Percentiles rank a stretch among this genome's conserved stretches.
Evolutionary conservation across 352 stramenopile species (phyloP).

Genomic region (Pythium diclinum): DNA sequence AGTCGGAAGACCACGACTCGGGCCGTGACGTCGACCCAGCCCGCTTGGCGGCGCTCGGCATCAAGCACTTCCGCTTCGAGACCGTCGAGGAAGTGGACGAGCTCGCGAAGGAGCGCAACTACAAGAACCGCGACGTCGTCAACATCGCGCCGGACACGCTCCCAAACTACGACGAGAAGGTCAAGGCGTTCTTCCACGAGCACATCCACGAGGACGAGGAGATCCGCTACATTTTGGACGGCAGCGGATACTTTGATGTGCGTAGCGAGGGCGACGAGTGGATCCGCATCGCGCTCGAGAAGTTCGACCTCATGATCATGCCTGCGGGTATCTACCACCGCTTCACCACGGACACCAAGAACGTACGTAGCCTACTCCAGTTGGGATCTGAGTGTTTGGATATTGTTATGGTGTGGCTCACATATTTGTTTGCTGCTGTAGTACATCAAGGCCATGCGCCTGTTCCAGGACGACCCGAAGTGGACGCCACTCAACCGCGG

Average conservation of each 20-base stretch:
- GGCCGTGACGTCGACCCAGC: slow-evolving; percentile 17
- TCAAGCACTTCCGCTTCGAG: slow-evolving; percentile 26
- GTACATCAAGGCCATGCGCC: slow-evolving; percentile 30
- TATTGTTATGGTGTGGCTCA: neutral
- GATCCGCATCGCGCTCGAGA: slow-evolving; percentile 27
- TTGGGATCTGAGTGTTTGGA: neutral
- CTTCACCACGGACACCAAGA: slow-evolving; percentile 30
- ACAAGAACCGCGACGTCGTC: slow-evolving; percentile 30
- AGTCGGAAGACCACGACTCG: slow-evolving; percentile 25
- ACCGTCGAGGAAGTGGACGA: slow-evolving; percentile 24
- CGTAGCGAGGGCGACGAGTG: slow-evolving; percentile 27
- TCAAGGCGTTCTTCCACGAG: slow-evolving; percentile 29
- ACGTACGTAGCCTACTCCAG: slow-evolving; percentile 9
- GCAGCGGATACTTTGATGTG: slow-evolving; percentile 28
- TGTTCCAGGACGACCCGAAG: slow-evolving; percentile 30
- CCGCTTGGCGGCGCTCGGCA: slow-evolving; percentile 21
- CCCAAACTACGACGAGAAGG: slow-evolving; percentile 28
- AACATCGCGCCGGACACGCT: slow-evolving; percentile 27
- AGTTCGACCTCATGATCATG: slow-evolving; percentile 29
- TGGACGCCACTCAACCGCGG: slow-evolving; percentile 31
- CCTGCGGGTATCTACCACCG: slow-evolving; percentile 27
- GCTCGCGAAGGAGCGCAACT: slow-evolving; percentile 23
- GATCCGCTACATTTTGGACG: slow-evolving; percentile 30
- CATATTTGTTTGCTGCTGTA: neutral
- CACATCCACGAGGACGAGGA: slow-evolving; percentile 31